These are phyloP conservation scores for Ciborinia camelliae DNA, from an alignment of 2,329 filamentous ascomycete species.

Conservation along the genomic window DNA sequence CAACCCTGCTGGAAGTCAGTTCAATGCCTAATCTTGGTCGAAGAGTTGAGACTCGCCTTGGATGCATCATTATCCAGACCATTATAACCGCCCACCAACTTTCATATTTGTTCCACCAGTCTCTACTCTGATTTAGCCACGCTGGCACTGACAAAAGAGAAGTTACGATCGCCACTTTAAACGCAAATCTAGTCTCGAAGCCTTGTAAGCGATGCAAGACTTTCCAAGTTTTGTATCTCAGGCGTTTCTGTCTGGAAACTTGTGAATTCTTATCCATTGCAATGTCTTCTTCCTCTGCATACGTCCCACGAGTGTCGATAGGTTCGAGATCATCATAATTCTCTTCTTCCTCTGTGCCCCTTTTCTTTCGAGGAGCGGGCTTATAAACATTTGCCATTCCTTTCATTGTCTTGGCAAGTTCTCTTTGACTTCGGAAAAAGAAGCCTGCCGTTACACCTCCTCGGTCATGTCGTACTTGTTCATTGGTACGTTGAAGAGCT, in stretches of 20 bases:
- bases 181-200: constrained; percentile 55
- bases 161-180: constrained; percentile 53
- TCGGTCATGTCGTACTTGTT: constrained; percentile 56
- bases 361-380: constrained; percentile 32
- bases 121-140: constrained; percentile 45
- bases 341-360: constrained; percentile 29
- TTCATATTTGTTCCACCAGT: constrained; percentile 55
- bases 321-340: constrained; percentile 26
- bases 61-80: constrained; percentile 41
- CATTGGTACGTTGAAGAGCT: constrained; percentile 51
- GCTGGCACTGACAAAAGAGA: constrained; percentile 52
- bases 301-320: constrained; percentile 32
- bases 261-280: constrained; percentile 41
- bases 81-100: constrained; percentile 56
- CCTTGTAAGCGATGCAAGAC: constrained; percentile 52
- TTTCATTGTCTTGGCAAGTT: constrained; percentile 37
- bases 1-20: constrained; percentile 41
- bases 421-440: constrained; percentile 39
- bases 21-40: too few relatives aligned
- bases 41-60: constrained; percentile 39
- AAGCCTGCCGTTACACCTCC: constrained; percentile 54
- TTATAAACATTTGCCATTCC: constrained; percentile 39
- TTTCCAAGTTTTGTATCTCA: constrained; percentile 49
- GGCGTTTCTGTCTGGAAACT: constrained; percentile 39
- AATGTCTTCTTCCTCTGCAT: constrained; percentile 40